Conservation (phyloP, 2,329 filamentous ascomycete genomes). For the Scolecobasidium constrictum region DNA sequence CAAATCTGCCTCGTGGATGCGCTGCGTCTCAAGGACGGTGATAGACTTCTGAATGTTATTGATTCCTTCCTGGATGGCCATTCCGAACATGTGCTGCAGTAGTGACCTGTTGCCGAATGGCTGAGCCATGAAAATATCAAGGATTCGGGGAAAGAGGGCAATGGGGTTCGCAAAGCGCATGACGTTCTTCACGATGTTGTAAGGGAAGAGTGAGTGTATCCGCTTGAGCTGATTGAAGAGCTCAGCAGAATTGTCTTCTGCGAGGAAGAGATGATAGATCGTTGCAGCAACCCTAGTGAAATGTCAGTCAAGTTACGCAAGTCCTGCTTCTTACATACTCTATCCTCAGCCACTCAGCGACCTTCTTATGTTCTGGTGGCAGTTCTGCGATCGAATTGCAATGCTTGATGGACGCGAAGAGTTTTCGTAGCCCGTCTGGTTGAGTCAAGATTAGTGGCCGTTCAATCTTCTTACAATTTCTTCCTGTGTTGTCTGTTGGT, state of each 20-base stretch:
- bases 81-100: slow-evolving; percentile 86
- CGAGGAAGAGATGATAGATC: slow-evolving; percentile 92
- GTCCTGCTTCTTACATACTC: slow-evolving; percentile 48
- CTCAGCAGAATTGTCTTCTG: slow-evolving; percentile 95
- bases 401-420: slow-evolving; percentile 86
- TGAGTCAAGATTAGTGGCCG: slow-evolving; percentile 29
- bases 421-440: slow-evolving; percentile 73
- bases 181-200: slow-evolving; percentile 88
- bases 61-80: slow-evolving; percentile 86
- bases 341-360: slow-evolving; percentile 95
- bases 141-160: slow-evolving; percentile 88
- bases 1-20: slow-evolving; percentile 72
- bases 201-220: slow-evolving; percentile 91
- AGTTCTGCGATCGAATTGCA: slow-evolving; percentile 81
- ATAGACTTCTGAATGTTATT: slow-evolving; percentile 77
- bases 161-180: slow-evolving; percentile 94
- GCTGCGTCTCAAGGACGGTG: slow-evolving; percentile 55
- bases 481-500: not conserved
- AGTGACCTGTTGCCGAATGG: slow-evolving; percentile 85
- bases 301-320: slow-evolving; percentile 10
- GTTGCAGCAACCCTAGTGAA: slow-evolving; percentile 65
- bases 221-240: slow-evolving; percentile 87
- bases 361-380: slow-evolving; percentile 93
- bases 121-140: slow-evolving; percentile 92
- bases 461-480: not conserved